A percentile compares a stretch with the other conserved stretches of the same genome.
These are phyloP conservation scores for Ramalina intermedia DNA, from an alignment of 495 filamentous ascomycete species.

Conservation along the genomic window DNA sequence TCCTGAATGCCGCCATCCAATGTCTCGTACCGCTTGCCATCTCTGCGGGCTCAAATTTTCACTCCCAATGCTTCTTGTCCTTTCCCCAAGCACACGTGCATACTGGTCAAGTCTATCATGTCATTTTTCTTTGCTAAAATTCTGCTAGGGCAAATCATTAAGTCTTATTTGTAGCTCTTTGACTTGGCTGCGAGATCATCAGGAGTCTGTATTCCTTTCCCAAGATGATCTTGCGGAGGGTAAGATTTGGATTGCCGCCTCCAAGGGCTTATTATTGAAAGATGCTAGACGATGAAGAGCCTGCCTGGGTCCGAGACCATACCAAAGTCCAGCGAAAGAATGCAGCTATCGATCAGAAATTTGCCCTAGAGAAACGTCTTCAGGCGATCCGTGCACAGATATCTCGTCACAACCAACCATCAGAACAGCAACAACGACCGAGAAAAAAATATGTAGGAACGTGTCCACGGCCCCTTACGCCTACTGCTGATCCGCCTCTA, in stretches of 20 bases:
- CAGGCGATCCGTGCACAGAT: slow-evolving; percentile 56
- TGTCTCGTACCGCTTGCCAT: slow-evolving; percentile 7
- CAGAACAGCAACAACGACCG: slow-evolving; percentile 29
- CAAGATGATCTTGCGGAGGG: slow-evolving; percentile 23
- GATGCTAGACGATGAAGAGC: slow-evolving; percentile 52
- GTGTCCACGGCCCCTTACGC: not conserved
- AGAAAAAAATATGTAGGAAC: slow-evolving; percentile 29
- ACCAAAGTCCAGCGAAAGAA: slow-evolving; percentile 49
- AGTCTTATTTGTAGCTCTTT: slow-evolving; percentile 87
- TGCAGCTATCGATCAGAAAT: slow-evolving; percentile 47
- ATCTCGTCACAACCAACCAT: slow-evolving; percentile 37
- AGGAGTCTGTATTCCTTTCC: slow-evolving; percentile 50
- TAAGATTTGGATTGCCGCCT: slow-evolving; percentile 4
- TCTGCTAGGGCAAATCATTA: slow-evolving; percentile 77
- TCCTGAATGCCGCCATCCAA: not conserved
- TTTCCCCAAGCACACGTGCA: too few relatives aligned
- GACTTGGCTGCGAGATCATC: slow-evolving; percentile 85
- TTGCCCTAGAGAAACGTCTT: slow-evolving; percentile 57
- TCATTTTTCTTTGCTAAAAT: slow-evolving; percentile 4
- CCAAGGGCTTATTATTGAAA: slow-evolving; percentile 6
- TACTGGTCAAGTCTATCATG: not conserved
- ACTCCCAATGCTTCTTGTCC: not conserved
- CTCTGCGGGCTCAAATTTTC: slow-evolving; percentile 7
- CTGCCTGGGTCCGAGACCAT: slow-evolving; percentile 80
- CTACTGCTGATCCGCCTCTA: slow-evolving; percentile 3